A percentile compares a stretch with the other conserved stretches of the same genome.
Evolutionary conservation across 2,329 filamentous ascomycete species (phyloP).

Genomic region (Aureobasidium lini): DNA sequence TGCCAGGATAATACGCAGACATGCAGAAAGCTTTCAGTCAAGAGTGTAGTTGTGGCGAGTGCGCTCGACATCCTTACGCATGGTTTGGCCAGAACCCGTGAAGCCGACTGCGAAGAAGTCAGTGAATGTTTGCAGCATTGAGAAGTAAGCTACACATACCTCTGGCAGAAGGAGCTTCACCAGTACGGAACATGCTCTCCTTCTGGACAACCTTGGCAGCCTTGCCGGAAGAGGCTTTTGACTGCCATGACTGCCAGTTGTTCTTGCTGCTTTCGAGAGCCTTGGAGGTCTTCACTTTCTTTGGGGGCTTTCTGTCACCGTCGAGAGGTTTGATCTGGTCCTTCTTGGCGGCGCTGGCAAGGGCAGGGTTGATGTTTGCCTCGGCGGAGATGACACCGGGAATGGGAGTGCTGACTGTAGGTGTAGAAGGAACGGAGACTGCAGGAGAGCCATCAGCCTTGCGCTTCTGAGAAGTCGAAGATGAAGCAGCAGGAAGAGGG

Average conservation of each 20-base stretch:
- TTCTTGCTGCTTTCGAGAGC: slow-evolving; percentile 84
- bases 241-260: slow-evolving; percentile 91
- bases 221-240: slow-evolving; percentile 52
- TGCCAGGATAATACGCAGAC: not conserved
- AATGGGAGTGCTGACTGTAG: slow-evolving; percentile 30
- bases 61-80: slow-evolving; percentile 84
- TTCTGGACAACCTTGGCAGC: slow-evolving; percentile 66
- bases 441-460: slow-evolving; percentile 72
- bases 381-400: slow-evolving; percentile 57
- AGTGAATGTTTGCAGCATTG: slow-evolving; percentile 18
- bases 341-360: slow-evolving; percentile 56
- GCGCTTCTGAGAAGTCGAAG: slow-evolving; percentile 48
- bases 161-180: slow-evolving; percentile 76
- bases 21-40: not conserved
- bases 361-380: slow-evolving; percentile 57
- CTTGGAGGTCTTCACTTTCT: slow-evolving; percentile 82
- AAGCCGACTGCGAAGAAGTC: slow-evolving; percentile 66
- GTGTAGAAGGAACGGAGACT: slow-evolving; percentile 28
- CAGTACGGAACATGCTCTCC: slow-evolving; percentile 94
- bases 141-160: slow-evolving; percentile 47
- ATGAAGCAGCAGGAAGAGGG: slow-evolving; percentile 45
- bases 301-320: slow-evolving; percentile 50
- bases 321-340: slow-evolving; percentile 54
- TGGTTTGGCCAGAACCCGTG: slow-evolving; percentile 86
- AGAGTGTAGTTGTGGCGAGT: slow-evolving; percentile 74